phyloP scores from a whole-genome alignment of 768 basidiomycete genomes.

The Pulveroboletus sp. region DNA sequence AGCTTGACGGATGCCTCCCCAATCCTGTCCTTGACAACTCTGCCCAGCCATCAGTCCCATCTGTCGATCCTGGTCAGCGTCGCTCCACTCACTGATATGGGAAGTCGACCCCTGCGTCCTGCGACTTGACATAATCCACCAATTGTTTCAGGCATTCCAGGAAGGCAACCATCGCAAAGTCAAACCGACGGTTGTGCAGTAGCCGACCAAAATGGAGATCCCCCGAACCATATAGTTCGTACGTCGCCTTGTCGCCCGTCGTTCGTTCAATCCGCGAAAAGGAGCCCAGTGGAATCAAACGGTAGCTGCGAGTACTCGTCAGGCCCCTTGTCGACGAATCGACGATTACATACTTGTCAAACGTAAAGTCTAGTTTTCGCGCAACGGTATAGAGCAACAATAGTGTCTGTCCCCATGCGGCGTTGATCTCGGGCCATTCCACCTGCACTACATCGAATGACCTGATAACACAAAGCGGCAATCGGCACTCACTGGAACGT shows the following conservation, averaged over 20 bases:
- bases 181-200: constrained; percentile 92
- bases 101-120: constrained; percentile 70
- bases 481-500: constrained; percentile 57
- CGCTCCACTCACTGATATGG: constrained; percentile 71
- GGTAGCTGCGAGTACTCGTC: constrained; percentile 54
- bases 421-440: constrained; percentile 98
- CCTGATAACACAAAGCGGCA: background rate
- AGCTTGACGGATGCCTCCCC: constrained; percentile 92
- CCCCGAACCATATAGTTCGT: constrained; percentile 93
- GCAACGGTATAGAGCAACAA: constrained; percentile 88
- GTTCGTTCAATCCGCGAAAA: constrained; percentile 89
- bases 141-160: constrained; percentile 92
- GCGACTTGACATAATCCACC: constrained; percentile 76
- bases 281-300: constrained; percentile 89
- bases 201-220: constrained; percentile 85
- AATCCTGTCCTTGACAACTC: constrained; percentile 91
- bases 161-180: constrained; percentile 93
- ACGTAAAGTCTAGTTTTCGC: constrained; percentile 84
- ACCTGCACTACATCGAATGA: constrained; percentile 47
- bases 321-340: constrained; percentile 2
- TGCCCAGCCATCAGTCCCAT: constrained; percentile 25
- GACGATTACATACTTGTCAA: constrained; percentile 60
- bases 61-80: background rate
- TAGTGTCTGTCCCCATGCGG: constrained; percentile 97
- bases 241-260: constrained; percentile 74